Percentiles rank a stretch among this genome's conserved stretches.
These are phyloP conservation scores for Yamagishiella unicocca DNA, from an alignment of 139 green algal genomes.

Conservation along the genomic window DNA sequence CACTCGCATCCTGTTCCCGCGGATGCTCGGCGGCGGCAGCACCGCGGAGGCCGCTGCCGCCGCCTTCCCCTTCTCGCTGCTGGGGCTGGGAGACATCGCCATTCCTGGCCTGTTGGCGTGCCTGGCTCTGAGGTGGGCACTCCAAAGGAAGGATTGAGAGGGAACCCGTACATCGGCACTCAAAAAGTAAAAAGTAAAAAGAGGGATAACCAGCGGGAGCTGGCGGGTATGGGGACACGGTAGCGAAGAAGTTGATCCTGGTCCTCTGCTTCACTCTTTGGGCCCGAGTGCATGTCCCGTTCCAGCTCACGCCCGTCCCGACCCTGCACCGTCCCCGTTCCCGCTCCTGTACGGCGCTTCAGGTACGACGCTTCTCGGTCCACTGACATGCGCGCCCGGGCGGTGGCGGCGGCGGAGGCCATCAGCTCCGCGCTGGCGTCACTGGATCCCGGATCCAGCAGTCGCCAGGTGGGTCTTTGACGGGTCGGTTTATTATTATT, in stretches of 20 bases:
- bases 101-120: constrained; percentile 90
- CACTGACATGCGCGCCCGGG: constrained; percentile 70
- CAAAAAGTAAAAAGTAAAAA: too few species aligned
- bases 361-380: constrained; percentile 82
- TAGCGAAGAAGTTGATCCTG: too few species aligned
- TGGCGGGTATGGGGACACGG: too few species aligned
- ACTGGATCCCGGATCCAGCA: constrained; percentile 51
- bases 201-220: too few species aligned
- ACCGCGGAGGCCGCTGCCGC: constrained; percentile 65
- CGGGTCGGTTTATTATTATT: too few species aligned
- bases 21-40: constrained; percentile 52
- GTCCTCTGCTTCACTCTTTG: too few species aligned
- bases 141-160: too few species aligned
- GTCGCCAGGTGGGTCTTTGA: constrained; percentile 4
- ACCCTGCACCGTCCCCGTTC: too few species aligned
- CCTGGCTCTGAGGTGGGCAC: constrained; percentile 69
- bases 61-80: constrained; percentile 85
- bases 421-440: constrained; percentile 65
- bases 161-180: too few species aligned
- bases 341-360: too few species aligned
- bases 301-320: too few species aligned
- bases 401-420: constrained; percentile 70
- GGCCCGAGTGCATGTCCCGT: too few species aligned
- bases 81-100: constrained; percentile 93
- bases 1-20: constrained; percentile 89